These are phyloP conservation scores for Tetragonia tetragonoides DNA, from an alignment of 148 eudicot species.

Conservation along the genomic window DNA sequence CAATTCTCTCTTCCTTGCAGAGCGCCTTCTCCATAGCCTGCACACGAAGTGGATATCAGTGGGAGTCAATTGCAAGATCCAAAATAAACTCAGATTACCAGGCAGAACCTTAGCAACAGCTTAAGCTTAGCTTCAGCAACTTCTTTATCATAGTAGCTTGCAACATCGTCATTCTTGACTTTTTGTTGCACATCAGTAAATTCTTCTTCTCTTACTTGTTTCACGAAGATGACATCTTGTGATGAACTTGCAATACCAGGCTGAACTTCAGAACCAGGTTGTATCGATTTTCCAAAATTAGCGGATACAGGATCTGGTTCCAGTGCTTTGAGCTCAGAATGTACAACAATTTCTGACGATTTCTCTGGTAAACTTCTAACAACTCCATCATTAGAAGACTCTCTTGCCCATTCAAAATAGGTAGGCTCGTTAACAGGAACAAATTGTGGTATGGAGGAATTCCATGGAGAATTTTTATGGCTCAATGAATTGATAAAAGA, in stretches of 20 bases:
- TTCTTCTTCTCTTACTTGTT: conserved; percentile 38
- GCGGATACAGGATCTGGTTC: conserved; percentile 28
- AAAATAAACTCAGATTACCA: conserved; percentile 17
- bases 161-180: conserved; percentile 39
- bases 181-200: conserved; percentile 30
- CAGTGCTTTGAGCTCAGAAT: conserved; percentile 27
- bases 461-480: conserved; percentile 31
- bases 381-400: conserved; percentile 25
- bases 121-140: conserved; percentile 73
- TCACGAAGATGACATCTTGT: conserved; percentile 25
- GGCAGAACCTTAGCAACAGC: conserved; percentile 63
- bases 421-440: conserved; percentile 32
- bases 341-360: conserved; percentile 33
- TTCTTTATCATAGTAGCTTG: conserved; percentile 57
- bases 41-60: conserved; percentile 25
- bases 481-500: conserved; percentile 6
- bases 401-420: conserved; percentile 27
- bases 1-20: conserved; percentile 50
- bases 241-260: conserved; percentile 27
- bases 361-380: conserved; percentile 7
- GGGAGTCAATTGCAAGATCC: background rate
- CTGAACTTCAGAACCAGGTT: conserved; percentile 32
- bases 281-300: conserved; percentile 28
- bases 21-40: conserved; percentile 85
- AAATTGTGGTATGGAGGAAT: conserved; percentile 22